A percentile compares a stretch with the other conserved stretches of the same genome.
Conservation (phyloP, 2,329 filamentous ascomycete species). For the Akanthomyces dipterigenus region DNA sequence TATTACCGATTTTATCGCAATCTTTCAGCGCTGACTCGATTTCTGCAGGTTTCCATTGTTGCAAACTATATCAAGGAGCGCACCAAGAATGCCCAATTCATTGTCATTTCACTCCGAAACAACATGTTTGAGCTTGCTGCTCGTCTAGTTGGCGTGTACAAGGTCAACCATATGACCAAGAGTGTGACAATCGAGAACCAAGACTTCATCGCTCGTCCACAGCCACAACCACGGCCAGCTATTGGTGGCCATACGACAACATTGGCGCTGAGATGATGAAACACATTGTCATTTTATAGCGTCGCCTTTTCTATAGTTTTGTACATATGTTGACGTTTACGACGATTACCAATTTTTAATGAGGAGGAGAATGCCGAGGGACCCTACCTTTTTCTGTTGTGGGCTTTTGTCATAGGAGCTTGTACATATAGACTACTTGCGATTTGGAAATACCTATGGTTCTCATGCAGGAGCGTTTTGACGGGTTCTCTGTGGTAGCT, state of each 20-base stretch:
- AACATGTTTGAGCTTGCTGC: conserved; percentile 99
- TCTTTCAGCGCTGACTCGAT: neutral
- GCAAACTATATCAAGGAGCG: conserved; percentile 98
- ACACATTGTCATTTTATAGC: neutral
- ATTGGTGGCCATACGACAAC: conserved; percentile 26
- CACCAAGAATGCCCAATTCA: conserved; percentile 98
- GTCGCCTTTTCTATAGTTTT: conserved; percentile 1
- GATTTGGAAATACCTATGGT: neutral
- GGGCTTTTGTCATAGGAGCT: neutral
- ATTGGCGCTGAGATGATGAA: conserved; percentile 27
- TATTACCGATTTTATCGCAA: conserved; percentile 1
- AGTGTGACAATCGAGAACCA: conserved; percentile 82
- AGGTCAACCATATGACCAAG: conserved; percentile 98
- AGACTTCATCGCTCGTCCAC: conserved; percentile 56
- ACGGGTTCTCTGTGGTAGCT: neutral
- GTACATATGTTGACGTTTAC: conserved; percentile 12
- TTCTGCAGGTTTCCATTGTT: conserved; percentile 78
- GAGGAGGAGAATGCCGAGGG: neutral
- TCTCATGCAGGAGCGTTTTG: neutral
- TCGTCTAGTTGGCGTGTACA: conserved; percentile 93
- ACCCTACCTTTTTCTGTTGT: neutral
- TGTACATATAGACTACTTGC: neutral
- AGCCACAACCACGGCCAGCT: conserved; percentile 24
- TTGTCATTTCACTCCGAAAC: conserved; percentile 94
- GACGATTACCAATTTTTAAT: conserved; percentile 8